Base-by-base conservation (phyloP, 106 monocot species). In the Acorus gramineus region DNA sequence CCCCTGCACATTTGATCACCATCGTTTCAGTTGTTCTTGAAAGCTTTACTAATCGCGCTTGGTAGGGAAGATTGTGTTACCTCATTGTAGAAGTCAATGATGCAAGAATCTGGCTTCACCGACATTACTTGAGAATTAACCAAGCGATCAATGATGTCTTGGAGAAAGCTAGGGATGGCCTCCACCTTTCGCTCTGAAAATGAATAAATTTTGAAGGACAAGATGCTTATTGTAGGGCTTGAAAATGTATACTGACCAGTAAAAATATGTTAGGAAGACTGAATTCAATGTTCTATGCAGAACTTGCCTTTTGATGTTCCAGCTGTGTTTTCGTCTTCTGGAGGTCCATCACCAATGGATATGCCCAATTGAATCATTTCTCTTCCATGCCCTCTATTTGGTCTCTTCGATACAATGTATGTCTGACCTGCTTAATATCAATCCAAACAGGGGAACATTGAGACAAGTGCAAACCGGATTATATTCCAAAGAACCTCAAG, bases 21-120 rank as follows among this genome's bases (percentile, higher is more conserved):
- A 28, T 28, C 28, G 28, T 28, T 28, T 28, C 28, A 28, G 28
- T 28, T 28, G 28, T 28, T 28, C 28, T 28, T 28, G 28, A 28
- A 28, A 28, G 28, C 28, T 28, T 28, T 28, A 28, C 28, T 28
- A 1, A 1, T 28, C 28, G 28, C 28, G 1, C 28, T 28, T n/a
- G 5, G 45, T 11, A 11, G 3, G 8, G 8, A 42, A 59, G 28
- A 28, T 52, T 50, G 11, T 47, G 10, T 56, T 56, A 90, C 90
- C 86, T 86, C 90, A 65, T 74, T 81, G 76, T 78, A 90, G 76
- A 83, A 83, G 67, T 90, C 89, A 68, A 90, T 70, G 51, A 73
- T 71, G 55, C 90, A 90, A 78, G 56, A 90, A 63, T 90, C 86
- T 53, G 90, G 90, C 43, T 73, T 76, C 47, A 52, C 51, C 3